These are phyloP conservation scores for Rutstroemia sp. DNA, from an alignment of 2,329 filamentous ascomycete genomes.

Conservation along the genomic window DNA sequence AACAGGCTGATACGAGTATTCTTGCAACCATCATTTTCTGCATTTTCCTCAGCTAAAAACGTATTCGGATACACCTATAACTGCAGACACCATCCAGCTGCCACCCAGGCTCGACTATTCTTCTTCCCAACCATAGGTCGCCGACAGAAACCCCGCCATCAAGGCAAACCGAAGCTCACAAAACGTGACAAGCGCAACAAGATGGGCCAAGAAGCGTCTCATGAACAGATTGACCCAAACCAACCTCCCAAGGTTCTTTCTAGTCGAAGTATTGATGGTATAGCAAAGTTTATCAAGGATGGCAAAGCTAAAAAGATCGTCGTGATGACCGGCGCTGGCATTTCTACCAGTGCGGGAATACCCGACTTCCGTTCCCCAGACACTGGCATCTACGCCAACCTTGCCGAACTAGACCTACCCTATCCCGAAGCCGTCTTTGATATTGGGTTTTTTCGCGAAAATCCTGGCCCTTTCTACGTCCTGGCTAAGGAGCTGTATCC, in stretches of 20 bases:
- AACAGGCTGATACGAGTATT: no score
- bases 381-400: slow-evolving; percentile 89
- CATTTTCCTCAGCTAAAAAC: no score
- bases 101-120: no score
- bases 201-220: slow-evolving; percentile 85
- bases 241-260: slow-evolving; percentile 55
- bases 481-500: slow-evolving; percentile 90
- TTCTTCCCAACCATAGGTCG: no score
- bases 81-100: no score
- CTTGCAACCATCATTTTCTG: no score
- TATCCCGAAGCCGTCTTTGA: slow-evolving; percentile 93
- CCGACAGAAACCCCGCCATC: not conserved
- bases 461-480: slow-evolving; percentile 86
- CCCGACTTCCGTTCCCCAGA: slow-evolving; percentile 92
- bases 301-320: slow-evolving; percentile 65
- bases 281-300: slow-evolving; percentile 74
- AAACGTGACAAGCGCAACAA: slow-evolving; percentile 31
- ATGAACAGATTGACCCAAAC: slow-evolving; percentile 53
- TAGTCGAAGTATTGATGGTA: slow-evolving; percentile 60
- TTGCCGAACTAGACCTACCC: slow-evolving; percentile 76
- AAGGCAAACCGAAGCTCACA: not conserved
- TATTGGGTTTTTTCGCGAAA: slow-evolving; percentile 76
- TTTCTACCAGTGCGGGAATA: slow-evolving; percentile 69
- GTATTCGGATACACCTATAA: no score
- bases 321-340: slow-evolving; percentile 86